These are phyloP conservation scores for Arabidopsis thaliana DNA, from an alignment of 345 rosid species.

Conservation along the genomic window TAIR10.1 NC_003076.8:3754501-3755000, in stretches of 20 bases:
- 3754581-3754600: slow-evolving; percentile 92
- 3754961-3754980: neutral
- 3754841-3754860: slow-evolving; percentile 90
- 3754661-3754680: neutral
- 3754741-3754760: slow-evolving; percentile 5
- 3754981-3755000: slow-evolving; percentile 24
- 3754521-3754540: slow-evolving; percentile 72
- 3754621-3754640: neutral
- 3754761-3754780: slow-evolving; percentile 15
- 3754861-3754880: slow-evolving; percentile 93
- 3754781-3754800: slow-evolving; percentile 14
- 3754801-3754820: slow-evolving; percentile 78
- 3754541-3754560: slow-evolving; percentile 83
- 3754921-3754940: slow-evolving; percentile 63
- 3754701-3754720: neutral
- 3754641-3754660: neutral
- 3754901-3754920: slow-evolving; percentile 72
- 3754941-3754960: neutral
- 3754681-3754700: neutral
- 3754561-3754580: slow-evolving; percentile 94
- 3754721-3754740: slow-evolving; percentile 1
- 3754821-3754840: slow-evolving; percentile 94
- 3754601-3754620: slow-evolving; percentile 22
- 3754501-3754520: slow-evolving; percentile 52
- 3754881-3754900: slow-evolving; percentile 93